A percentile compares a stretch with the other conserved stretches of the same genome.
These are phyloP conservation scores for Helianthus tuberosus DNA, from an alignment of 129 eudicot species.

Conservation along the genomic window DNA sequence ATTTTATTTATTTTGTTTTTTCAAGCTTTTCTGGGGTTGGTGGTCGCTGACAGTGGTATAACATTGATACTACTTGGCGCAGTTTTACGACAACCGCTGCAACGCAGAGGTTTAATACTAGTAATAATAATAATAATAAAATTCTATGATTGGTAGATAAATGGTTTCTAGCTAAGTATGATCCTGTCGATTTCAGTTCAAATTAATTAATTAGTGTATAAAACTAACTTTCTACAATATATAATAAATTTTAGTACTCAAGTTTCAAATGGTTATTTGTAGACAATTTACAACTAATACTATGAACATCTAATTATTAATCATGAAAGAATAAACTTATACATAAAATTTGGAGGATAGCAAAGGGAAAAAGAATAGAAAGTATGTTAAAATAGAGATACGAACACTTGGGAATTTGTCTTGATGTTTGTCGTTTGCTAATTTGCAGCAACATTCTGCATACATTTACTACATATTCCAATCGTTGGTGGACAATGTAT, in stretches of 20 bases:
- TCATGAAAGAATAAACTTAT: not conserved
- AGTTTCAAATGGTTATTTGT: not conserved
- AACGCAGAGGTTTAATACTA: too few species aligned
- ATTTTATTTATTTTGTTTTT: too few species aligned
- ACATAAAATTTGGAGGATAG: slow-evolving; percentile 39
- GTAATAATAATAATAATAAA: not conserved
- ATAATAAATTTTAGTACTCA: too few species aligned
- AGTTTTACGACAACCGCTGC: too few species aligned
- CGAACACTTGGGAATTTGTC: slow-evolving; percentile 46
- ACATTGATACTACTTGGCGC: too few species aligned
- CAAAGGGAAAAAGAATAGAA: slow-evolving; percentile 17
- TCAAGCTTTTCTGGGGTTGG: too few species aligned
- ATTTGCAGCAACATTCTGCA: slow-evolving; percentile 38
- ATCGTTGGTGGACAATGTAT: too few species aligned
- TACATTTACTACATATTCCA: too few species aligned
- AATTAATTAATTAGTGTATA: not conserved
- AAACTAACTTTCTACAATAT: too few species aligned
- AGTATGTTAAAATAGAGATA: slow-evolving; percentile 26
- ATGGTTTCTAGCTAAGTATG: not conserved
- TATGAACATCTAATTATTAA: not conserved
- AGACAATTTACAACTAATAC: not conserved
- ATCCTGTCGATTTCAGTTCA: not conserved
- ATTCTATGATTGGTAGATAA: not conserved
- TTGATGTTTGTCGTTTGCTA: slow-evolving; percentile 37
- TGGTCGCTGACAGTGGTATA: too few species aligned